These are phyloP conservation scores for Serendipita vermifera DNA, from an alignment of 768 basidiomycete species.

Conservation along the genomic window DNA sequence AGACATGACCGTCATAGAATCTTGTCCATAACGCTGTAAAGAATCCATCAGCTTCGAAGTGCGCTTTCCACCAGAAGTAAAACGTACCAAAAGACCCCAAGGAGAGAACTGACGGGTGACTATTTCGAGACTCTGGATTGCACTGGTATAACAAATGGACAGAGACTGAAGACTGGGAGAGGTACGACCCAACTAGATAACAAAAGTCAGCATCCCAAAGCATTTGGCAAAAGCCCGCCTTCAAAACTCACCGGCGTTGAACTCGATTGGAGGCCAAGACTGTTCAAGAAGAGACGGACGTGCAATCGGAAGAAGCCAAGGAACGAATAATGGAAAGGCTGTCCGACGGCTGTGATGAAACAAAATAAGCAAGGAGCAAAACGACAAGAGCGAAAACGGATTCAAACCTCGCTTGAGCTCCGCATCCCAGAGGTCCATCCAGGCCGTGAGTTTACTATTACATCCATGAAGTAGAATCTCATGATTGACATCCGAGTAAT, in stretches of 20 bases:
- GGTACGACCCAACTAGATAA: constrained; percentile 38
- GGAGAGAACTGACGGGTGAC: constrained; percentile 60
- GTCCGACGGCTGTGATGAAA: constrained; percentile 43
- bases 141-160: constrained; percentile 60
- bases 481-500: constrained; percentile 51
- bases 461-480: constrained; percentile 59
- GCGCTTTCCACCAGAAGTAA: constrained; percentile 11
- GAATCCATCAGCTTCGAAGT: not conserved
- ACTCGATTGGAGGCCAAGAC: constrained; percentile 61
- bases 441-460: constrained; percentile 57
- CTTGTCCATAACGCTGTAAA: constrained; percentile 66
- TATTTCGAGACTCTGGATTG: constrained; percentile 55
- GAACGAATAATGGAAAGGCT: constrained; percentile 63
- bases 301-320: constrained; percentile 64
- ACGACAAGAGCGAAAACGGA: not conserved
- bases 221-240: not conserved
- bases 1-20: constrained; percentile 74
- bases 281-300: constrained; percentile 71
- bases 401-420: constrained; percentile 57
- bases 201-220: not conserved
- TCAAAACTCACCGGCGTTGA: constrained; percentile 38
- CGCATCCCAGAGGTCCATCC: constrained; percentile 57
- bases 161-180: constrained; percentile 55
- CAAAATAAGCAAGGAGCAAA: not conserved
- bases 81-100: constrained; percentile 58